Evolutionary conservation across 2,329 filamentous ascomycete species (phyloP), one percentile per base, ranked within the genome.

Genomic region (Herpotrichia juniperi): DNA sequence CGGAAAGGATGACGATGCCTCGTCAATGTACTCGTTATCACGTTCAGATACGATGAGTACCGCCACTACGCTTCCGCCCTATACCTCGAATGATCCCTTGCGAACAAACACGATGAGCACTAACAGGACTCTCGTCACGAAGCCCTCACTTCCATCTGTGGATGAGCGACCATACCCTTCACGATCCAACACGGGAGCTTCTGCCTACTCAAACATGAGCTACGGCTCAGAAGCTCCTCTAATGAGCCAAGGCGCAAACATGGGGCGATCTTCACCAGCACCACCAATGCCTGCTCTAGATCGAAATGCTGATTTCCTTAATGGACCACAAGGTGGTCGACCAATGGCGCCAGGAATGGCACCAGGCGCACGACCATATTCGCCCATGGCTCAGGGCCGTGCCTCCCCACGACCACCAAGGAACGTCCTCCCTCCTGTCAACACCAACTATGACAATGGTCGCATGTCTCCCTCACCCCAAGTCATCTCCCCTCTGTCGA

Each of bases 191-290:
- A 89, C 88, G 0, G 78, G 81, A 55, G 75, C 77, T 16, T 87
- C 87, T 0, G 74, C 74, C 25, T 78, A 70, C 51, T 80, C 81
- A 2, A 74, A 66, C 40, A 63, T 77, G n/a, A 89, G 81, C 65
- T 88, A 85, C 64, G 83, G 80, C 11, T 86, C 87, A 2, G 84
- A 87, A 54, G 81, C 83, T 7, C 84, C 88, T 1, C 78, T 91
- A 5, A 73, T 89, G 31, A 74, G 76, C 16, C 79, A 83, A 53
- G 85, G 86, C 5, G 80, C 81, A 26, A 79, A 81, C 6, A 88
- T 88, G 83, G 86, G 85, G 16, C 59, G 50, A 32, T 53, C 65
- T 1, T 68, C 69, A 16, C 66, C 71, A 12, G 39, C 57, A 19
- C 69, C 68, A 35, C 62, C 68, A 6, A 64, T 73, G 57, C 69